phyloP scores from a whole-genome alignment of 2,329 filamentous ascomycete species.

The Ploettnerulaceae sp. region DNA sequence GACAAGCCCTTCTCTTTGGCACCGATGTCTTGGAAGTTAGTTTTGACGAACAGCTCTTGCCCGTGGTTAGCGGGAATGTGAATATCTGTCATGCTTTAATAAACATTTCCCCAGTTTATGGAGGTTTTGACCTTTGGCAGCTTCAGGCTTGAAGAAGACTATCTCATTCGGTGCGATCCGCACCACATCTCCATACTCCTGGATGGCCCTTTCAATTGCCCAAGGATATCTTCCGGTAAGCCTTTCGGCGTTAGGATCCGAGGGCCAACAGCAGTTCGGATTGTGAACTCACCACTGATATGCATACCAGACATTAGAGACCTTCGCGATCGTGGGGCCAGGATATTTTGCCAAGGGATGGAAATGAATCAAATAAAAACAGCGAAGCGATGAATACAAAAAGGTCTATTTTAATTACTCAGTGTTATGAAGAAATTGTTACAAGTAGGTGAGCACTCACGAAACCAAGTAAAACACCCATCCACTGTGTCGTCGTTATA shows the following conservation, averaged over 20 bases:
- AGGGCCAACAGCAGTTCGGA: not conserved
- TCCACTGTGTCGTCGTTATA: too few relatives aligned
- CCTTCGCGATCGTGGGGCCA: not conserved
- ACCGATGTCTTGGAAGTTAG: not conserved
- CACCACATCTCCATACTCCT: not conserved
- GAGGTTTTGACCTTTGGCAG: not conserved
- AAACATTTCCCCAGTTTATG: not conserved
- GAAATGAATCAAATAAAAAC: not conserved
- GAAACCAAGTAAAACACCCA: too few relatives aligned
- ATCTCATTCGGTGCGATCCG: not conserved
- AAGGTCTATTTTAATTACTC: not conserved
- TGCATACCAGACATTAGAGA: slow-evolving; percentile 2
- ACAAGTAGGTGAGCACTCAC: too few relatives aligned
- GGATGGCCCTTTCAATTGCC: not conserved
- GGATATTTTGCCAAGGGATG: slow-evolving; percentile 3
- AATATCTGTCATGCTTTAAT: not conserved
- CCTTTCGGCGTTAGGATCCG: not conserved
- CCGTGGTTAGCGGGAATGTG: not conserved
- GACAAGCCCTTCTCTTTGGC: not conserved
- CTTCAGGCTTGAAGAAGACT: not conserved
- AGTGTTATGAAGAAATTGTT: too few relatives aligned
- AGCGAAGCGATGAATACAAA: not conserved
- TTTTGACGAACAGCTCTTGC: not conserved
- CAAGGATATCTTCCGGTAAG: not conserved
- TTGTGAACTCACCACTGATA: not conserved